These are phyloP conservation scores for Orbilia ellipsospora DNA, from an alignment of 2,329 filamentous ascomycete species.

Conservation along the genomic window DNA sequence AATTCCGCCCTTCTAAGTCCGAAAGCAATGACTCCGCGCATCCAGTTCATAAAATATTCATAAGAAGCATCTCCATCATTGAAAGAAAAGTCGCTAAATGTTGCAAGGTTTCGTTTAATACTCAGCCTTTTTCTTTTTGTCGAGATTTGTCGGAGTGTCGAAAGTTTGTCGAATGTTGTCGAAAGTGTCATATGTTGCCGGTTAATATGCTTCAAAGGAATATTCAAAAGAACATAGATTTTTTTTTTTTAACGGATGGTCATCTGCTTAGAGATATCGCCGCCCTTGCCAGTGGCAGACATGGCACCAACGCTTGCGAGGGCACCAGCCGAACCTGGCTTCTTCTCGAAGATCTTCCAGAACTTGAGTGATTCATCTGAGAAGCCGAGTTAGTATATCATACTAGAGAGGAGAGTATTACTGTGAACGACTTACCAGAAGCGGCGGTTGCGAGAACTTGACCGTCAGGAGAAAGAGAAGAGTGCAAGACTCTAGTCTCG, in stretches of 20 bases:
- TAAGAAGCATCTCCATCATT: slow-evolving; percentile 47
- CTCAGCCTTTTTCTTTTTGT: slow-evolving; percentile 47
- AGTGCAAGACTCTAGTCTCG: slow-evolving; percentile 95
- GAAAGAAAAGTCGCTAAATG: slow-evolving; percentile 49
- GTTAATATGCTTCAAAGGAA: slow-evolving; percentile 40
- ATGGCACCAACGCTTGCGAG: slow-evolving; percentile 47
- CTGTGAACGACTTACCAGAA: slow-evolving; percentile 64
- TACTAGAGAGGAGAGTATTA: not conserved
- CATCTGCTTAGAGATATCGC: slow-evolving; percentile 91
- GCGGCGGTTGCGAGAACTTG: slow-evolving; percentile 95
- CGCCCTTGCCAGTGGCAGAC: slow-evolving; percentile 72
- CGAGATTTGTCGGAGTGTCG: slow-evolving; percentile 31
- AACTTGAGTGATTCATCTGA: slow-evolving; percentile 95
- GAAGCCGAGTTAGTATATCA: slow-evolving; percentile 59
- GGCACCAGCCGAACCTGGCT: slow-evolving; percentile 77
- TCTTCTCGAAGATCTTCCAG: slow-evolving; percentile 99
- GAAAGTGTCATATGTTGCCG: slow-evolving; percentile 9
- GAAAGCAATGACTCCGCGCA: slow-evolving; percentile 24
- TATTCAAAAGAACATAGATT: slow-evolving; percentile 17
- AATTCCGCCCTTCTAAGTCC: slow-evolving; percentile 20
- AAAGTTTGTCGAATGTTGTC: slow-evolving; percentile 36
- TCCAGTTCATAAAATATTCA: slow-evolving; percentile 37
- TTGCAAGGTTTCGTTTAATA: slow-evolving; percentile 48
- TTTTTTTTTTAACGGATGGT: slow-evolving; percentile 76
- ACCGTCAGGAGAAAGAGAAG: slow-evolving; percentile 94